These are phyloP conservation scores for Pestalotiopsis sp. DNA, from an alignment of 2,329 filamentous ascomycete genomes.

Conservation along the genomic window DNA sequence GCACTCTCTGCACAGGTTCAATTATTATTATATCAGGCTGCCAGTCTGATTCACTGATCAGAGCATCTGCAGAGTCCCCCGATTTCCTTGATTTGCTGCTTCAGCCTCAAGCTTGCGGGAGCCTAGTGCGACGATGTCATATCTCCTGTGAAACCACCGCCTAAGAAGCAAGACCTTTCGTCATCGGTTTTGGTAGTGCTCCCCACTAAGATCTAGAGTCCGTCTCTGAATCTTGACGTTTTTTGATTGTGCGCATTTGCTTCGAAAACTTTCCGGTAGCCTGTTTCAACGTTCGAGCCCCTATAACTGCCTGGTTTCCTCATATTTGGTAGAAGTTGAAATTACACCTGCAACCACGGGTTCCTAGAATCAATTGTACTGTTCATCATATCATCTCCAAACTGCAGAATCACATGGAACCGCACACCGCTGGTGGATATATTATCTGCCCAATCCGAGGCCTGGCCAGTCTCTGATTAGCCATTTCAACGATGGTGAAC, in stretches of 20 bases:
- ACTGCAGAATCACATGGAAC: too few relatives aligned
- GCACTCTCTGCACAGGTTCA: background rate
- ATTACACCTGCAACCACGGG: too few relatives aligned
- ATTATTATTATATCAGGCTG: background rate
- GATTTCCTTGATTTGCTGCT: conserved; percentile 5
- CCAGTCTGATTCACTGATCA: background rate
- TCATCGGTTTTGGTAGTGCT: background rate
- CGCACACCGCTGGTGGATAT: too few relatives aligned
- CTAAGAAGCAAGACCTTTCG: background rate
- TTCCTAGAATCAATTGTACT: too few relatives aligned
- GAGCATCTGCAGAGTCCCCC: background rate
- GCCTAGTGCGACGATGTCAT: conserved; percentile 2
- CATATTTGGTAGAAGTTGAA: too few relatives aligned
- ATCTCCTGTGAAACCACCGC: background rate
- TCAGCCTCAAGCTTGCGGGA: conserved; percentile 6
- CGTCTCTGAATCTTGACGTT: background rate
- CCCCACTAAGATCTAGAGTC: conserved; percentile 5
- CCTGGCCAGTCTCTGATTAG: too few relatives aligned
- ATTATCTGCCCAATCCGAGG: too few relatives aligned
- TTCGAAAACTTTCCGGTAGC: too few relatives aligned
- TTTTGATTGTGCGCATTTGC: background rate
- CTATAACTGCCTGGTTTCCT: background rate
- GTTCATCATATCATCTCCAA: too few relatives aligned
- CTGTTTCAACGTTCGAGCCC: background rate
- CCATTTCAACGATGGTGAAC: background rate